phyloP scores from a whole-genome alignment of 768 basidiomycete species.

The Pleurotus sapidus region DNA sequence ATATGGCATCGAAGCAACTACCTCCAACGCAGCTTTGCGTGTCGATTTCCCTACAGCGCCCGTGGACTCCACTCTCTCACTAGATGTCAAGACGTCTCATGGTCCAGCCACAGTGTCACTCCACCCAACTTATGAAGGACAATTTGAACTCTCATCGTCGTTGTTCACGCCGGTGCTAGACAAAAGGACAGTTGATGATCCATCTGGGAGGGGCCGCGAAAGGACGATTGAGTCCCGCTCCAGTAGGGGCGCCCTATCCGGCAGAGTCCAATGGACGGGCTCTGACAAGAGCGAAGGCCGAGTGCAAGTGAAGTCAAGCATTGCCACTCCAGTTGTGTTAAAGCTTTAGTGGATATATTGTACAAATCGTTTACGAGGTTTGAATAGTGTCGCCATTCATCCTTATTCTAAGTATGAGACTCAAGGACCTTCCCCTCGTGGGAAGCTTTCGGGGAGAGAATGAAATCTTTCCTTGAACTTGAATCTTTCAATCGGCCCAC shows the following conservation, averaged over 20 bases:
- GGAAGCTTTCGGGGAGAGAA: too few species aligned
- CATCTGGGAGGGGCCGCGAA: conserved; percentile 5
- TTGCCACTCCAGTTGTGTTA: background rate
- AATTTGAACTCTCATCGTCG: conserved; percentile 16
- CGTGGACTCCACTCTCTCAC: conserved; percentile 25
- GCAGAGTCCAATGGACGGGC: background rate
- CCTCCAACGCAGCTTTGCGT: conserved; percentile 30
- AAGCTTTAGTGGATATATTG: background rate
- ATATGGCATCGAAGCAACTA: conserved; percentile 28
- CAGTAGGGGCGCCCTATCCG: background rate
- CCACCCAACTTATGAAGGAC: conserved; percentile 36
- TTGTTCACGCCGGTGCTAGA: background rate
- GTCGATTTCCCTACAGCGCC: conserved; percentile 30
- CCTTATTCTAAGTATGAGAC: too few species aligned
- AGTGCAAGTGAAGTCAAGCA: background rate
- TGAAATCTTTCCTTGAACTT: too few species aligned
- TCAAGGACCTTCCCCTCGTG: too few species aligned
- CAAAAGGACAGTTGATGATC: background rate
- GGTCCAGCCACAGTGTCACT: conserved; percentile 28
- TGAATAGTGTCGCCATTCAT: too few species aligned
- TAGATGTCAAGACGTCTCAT: conserved; percentile 30
- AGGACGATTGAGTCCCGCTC: background rate
- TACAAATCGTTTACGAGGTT: too few species aligned
- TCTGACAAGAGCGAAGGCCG: background rate
- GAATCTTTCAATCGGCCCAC: too few species aligned